Percentiles rank a stretch among this genome's conserved stretches.
These are phyloP conservation scores for Colletotrichum liaoningense DNA, from an alignment of 2,329 filamentous ascomycete species.

Conservation along the genomic window DNA sequence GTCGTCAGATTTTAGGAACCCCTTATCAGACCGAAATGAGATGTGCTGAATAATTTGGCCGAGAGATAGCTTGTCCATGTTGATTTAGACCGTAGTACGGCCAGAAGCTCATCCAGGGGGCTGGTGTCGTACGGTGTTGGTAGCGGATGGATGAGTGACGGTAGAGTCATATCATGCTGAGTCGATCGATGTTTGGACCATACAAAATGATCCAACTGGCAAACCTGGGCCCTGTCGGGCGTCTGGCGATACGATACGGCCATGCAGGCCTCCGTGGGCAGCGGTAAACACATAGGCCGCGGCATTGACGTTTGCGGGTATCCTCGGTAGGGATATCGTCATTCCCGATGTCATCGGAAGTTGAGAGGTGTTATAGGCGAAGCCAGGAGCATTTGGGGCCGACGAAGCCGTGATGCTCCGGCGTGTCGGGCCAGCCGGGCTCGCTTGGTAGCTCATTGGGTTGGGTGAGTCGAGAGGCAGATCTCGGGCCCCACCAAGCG, in stretches of 20 bases:
- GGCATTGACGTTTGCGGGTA: constrained; percentile 26
- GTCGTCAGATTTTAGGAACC: not conserved
- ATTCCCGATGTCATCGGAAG: constrained; percentile 22
- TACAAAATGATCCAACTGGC: constrained; percentile 19
- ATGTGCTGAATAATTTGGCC: not conserved
- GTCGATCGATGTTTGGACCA: constrained; percentile 16
- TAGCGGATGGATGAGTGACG: constrained; percentile 13
- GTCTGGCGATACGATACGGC: not conserved
- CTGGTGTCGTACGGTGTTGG: constrained; percentile 2
- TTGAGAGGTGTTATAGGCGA: constrained; percentile 29
- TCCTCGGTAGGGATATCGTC: constrained; percentile 24
- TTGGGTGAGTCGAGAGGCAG: constrained; percentile 27
- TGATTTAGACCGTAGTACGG: not conserved
- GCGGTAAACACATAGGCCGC: constrained; percentile 20
- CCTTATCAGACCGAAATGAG: not conserved
- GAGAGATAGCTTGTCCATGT: constrained; percentile 2
- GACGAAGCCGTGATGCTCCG: constrained; percentile 38
- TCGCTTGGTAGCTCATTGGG: constrained; percentile 24
- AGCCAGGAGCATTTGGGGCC: constrained; percentile 33
- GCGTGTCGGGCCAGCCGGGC: constrained; percentile 16
- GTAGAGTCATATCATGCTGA: constrained; percentile 30
- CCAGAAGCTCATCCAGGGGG: constrained; percentile 3
- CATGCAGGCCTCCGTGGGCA: not conserved
- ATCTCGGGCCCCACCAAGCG: constrained; percentile 28
- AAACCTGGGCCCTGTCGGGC: constrained; percentile 9